Conservation (phyloP, 2,329 filamentous ascomycete species). For the Claviceps paspali region DNA sequence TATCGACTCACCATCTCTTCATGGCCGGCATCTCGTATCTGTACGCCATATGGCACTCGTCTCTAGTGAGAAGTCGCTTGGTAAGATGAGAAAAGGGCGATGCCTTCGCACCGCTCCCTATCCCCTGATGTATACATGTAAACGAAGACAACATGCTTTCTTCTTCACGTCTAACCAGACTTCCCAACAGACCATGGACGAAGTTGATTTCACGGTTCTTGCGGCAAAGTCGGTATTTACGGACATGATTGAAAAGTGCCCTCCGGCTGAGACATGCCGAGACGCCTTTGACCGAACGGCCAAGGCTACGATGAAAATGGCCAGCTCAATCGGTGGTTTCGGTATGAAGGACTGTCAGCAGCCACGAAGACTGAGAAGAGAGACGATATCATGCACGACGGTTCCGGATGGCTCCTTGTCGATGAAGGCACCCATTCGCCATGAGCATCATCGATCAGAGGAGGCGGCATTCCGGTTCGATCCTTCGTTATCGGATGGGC, state of each 20-base stretch:
- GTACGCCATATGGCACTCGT: slow-evolving; percentile 95
- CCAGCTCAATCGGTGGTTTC: slow-evolving; percentile 72
- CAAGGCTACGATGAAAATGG: slow-evolving; percentile 92
- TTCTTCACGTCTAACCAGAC: neutral
- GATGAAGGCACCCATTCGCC: slow-evolving; percentile 9
- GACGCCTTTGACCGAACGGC: slow-evolving; percentile 92
- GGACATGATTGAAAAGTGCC: slow-evolving; percentile 87
- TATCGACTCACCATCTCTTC: slow-evolving; percentile 91
- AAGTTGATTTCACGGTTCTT: slow-evolving; percentile 93
- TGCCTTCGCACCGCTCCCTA: no score
- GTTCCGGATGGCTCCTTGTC: slow-evolving; percentile 13
- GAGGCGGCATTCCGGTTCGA: slow-evolving; percentile 21
- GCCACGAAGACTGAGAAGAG: slow-evolving; percentile 12
- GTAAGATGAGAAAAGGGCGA: slow-evolving; percentile 37
- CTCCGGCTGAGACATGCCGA: slow-evolving; percentile 83
- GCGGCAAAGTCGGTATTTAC: slow-evolving; percentile 85
- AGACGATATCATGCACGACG: slow-evolving; percentile 16
- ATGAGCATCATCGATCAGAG: slow-evolving; percentile 16
- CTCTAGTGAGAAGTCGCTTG: slow-evolving; percentile 69
- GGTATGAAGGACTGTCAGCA: slow-evolving; percentile 29
- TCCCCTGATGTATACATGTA: no score
- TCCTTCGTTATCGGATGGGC: slow-evolving; percentile 21
- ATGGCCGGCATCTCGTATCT: slow-evolving; percentile 95
- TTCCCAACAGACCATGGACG: slow-evolving; percentile 55
- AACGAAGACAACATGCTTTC: no score